A percentile compares a stretch with the other conserved stretches of the same genome.
phyloP scores from a whole-genome alignment of 805 yeast genomes.

The Dipodascopsis tothii region DNA sequence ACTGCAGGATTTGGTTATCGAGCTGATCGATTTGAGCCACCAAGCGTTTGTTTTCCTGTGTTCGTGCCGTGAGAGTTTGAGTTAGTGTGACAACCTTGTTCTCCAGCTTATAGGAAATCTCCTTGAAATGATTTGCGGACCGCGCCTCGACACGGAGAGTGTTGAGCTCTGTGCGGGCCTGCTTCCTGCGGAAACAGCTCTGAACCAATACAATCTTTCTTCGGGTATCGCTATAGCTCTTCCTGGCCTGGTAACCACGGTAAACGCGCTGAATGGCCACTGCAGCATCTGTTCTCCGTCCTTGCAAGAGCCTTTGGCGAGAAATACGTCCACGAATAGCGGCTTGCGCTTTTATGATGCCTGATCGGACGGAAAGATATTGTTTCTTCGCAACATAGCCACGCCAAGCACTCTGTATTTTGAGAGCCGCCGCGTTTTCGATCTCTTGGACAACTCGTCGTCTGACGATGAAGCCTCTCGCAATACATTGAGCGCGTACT shows the following conservation, averaged over 20 bases:
- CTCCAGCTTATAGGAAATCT: constrained; percentile 86
- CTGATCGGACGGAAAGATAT: constrained; percentile 44
- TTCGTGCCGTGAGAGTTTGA: constrained; percentile 68
- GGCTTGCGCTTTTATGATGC: constrained; percentile 55
- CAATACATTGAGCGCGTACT: constrained; percentile 48
- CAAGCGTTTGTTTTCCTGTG: constrained; percentile 72
- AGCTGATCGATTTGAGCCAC: constrained; percentile 47
- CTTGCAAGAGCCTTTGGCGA: constrained; percentile 45
- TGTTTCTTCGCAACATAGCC: constrained; percentile 40
- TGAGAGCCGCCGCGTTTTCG: constrained; percentile 55
- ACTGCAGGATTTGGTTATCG: constrained; percentile 27
- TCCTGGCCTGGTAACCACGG: constrained; percentile 63
- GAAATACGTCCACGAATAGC: constrained; percentile 43
- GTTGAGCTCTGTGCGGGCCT: constrained; percentile 59
- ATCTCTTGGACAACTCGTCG: constrained; percentile 41
- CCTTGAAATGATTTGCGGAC: constrained; percentile 81
- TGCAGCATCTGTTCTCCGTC: constrained; percentile 58
- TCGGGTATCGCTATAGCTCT: constrained; percentile 39
- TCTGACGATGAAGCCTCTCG: constrained; percentile 60
- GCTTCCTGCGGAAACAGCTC: constrained; percentile 64
- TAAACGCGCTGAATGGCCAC: constrained; percentile 61
- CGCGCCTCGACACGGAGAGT: constrained; percentile 78
- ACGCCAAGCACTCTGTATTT: constrained; percentile 58
- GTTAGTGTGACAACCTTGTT: constrained; percentile 96
- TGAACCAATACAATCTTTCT: constrained; percentile 66